These are phyloP conservation scores for Pseudocercospora cruenta DNA, from an alignment of 2,329 filamentous ascomycete genomes.

Conservation along the genomic window DNA sequence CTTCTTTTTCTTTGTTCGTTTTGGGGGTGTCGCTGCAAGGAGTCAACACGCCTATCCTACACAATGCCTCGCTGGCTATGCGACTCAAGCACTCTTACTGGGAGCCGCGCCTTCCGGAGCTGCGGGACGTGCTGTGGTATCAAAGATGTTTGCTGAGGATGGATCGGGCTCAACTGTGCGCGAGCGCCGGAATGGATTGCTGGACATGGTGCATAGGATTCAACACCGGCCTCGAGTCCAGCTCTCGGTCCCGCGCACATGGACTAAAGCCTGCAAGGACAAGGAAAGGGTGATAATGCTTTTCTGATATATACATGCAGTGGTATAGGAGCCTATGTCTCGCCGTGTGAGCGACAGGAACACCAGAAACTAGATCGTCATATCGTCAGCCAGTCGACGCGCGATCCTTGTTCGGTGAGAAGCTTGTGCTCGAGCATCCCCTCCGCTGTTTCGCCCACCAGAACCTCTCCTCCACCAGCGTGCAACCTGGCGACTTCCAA, in stretches of 20 bases:
- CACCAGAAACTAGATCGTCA: neutral
- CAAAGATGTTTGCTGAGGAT: conserved; percentile 20
- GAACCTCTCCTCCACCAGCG: neutral
- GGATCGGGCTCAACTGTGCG: conserved; percentile 27
- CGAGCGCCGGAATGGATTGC: conserved; percentile 39
- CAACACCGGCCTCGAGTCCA: conserved; percentile 1
- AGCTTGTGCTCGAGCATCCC: conserved; percentile 1
- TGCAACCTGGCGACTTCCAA: neutral
- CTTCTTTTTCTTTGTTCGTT: conserved; percentile 35
- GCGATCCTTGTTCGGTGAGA: neutral
- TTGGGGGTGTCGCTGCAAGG: conserved; percentile 24
- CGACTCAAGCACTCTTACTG: conserved; percentile 26
- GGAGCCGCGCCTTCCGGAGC: conserved; percentile 17
- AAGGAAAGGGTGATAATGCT: neutral
- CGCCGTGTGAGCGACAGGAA: neutral
- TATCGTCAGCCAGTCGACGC: conserved; percentile 3
- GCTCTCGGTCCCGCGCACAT: conserved; percentile 9
- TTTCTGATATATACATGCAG: neutral
- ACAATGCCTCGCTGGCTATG: conserved; percentile 3
- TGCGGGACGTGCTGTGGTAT: neutral
- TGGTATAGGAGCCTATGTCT: neutral
- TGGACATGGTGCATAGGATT: conserved; percentile 31
- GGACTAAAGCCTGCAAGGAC: neutral
- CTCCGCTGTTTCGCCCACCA: neutral
- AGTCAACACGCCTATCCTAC: conserved; percentile 25